Evolutionary conservation across 352 stramenopile species (phyloP).

Genomic region (Pythium apleroticum): DNA sequence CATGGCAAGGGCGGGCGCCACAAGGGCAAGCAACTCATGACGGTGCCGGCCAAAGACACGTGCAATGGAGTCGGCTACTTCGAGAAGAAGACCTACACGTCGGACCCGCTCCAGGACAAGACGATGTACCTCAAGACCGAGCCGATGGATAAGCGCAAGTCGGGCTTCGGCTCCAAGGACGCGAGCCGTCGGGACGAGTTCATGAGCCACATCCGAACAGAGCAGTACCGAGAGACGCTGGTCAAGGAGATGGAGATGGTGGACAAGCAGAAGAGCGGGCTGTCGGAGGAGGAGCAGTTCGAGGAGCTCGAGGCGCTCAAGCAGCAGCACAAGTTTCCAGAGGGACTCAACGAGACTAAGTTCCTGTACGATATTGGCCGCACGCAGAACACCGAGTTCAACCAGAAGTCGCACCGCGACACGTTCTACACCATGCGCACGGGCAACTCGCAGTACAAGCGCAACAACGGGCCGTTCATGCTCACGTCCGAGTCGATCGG

Average conservation of each 20-base stretch:
- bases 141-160: conserved; percentile 84
- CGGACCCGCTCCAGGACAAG: conserved; percentile 85
- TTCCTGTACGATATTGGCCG: conserved; percentile 81
- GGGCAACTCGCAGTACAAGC: conserved; percentile 73
- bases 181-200: conserved; percentile 90
- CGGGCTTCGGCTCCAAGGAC: conserved; percentile 91
- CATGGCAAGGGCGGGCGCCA: conserved; percentile 69
- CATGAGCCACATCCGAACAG: conserved; percentile 87
- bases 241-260: conserved; percentile 82
- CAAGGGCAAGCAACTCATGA: conserved; percentile 79
- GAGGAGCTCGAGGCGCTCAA: conserved; percentile 47
- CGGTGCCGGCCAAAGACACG: conserved; percentile 67
- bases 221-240: conserved; percentile 88
- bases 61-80: conserved; percentile 87
- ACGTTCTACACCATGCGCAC: conserved; percentile 83
- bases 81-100: conserved; percentile 81
- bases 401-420: conserved; percentile 81
- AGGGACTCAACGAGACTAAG: conserved; percentile 73
- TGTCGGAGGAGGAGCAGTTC: conserved; percentile 35
- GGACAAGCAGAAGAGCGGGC: conserved; percentile 64
- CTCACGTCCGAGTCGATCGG: conserved; percentile 71
- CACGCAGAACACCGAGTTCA: conserved; percentile 79
- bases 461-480: conserved; percentile 82
- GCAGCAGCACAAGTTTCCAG: conserved; percentile 56
- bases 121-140: conserved; percentile 88